Conservation (phyloP, 2,329 filamentous ascomycete species). For the Fusarium beomiforme region DNA sequence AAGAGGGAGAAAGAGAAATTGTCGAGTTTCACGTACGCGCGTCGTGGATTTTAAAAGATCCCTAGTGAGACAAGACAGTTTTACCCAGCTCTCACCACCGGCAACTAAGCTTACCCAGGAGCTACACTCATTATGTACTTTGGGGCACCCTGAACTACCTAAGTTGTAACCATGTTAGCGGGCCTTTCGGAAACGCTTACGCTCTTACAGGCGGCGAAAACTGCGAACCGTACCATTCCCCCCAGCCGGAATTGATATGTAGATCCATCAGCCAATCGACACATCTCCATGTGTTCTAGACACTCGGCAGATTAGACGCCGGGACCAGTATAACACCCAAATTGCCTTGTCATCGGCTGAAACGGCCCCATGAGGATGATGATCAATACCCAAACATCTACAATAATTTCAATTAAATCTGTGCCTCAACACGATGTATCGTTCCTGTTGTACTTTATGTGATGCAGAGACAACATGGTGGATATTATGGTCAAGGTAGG, state of each 20-base stretch:
- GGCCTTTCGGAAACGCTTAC: not conserved
- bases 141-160: not conserved
- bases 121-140: conserved; percentile 1
- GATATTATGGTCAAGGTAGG: not conserved
- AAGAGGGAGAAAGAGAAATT: not conserved
- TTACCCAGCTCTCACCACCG: not conserved
- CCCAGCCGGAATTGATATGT: conserved; percentile 6
- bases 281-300: conserved; percentile 16
- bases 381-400: not conserved
- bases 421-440: not conserved
- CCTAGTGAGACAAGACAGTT: conserved; percentile 14
- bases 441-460: not conserved
- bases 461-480: not conserved
- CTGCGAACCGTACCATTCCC: conserved; percentile 9
- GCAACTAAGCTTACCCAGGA: conserved; percentile 8
- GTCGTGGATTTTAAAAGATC: conserved; percentile 1
- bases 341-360: not conserved
- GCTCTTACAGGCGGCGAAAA: not conserved
- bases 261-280: conserved; percentile 25
- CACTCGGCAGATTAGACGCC: conserved; percentile 12
- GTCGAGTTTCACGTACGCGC: conserved; percentile 1
- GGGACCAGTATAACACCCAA: not conserved
- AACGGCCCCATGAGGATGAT: not conserved
- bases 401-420: not conserved
- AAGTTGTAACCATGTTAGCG: conserved; percentile 1